Evolutionary conservation across 164 flowering plant species (phyloP), one percentile per base, ranked within the genome.

Genomic region (Magnolia officinalis): DNA sequence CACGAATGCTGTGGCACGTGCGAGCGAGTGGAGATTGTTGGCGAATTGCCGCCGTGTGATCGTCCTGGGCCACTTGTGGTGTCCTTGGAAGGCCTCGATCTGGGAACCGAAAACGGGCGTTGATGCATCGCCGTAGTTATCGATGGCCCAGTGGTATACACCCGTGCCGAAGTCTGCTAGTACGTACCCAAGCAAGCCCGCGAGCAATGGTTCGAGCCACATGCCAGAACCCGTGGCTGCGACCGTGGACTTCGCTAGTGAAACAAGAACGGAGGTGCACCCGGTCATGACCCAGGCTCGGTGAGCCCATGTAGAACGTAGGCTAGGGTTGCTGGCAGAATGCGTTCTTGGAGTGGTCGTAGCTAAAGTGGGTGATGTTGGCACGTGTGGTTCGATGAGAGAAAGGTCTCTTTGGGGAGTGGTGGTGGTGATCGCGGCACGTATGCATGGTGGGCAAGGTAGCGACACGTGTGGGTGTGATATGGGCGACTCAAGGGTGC

Each of bases 111-210:
- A 86, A 1, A 90, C 5, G 0, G 93, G 97, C 0, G 98, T 90
- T 10, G 88, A 72, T 13, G 86, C 87, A 61, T 77, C 83, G 0
- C 97, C 99, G 61, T 95, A 95, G 84, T 95, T 95, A 72, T 95
- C 98, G 20, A 92, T 91, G 10, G 79, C 97, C 98, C 98, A 93
- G 63, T 95, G 98, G 85, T 91, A 95, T 0, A 93, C 81, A 1
- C 98, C 98, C 0, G 98, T 89, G 50, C 83, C 91, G 19, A 93
- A 91, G 75, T 95, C 98, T 0, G 98, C 93, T 1, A 91, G 70
- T 2, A 87, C 26, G 78, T 93, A 95, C 2, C 99, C 97, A 20
- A 80, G 67, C 26, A 80, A 51, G 18, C 88, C 91, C 0, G 95
- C 93, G 2, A 90, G 61, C 16, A 83, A 20, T 14, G 93, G 90